Evolutionary conservation across 805 yeast species (phyloP).

Genomic region (Lipomyces kockii): DNA sequence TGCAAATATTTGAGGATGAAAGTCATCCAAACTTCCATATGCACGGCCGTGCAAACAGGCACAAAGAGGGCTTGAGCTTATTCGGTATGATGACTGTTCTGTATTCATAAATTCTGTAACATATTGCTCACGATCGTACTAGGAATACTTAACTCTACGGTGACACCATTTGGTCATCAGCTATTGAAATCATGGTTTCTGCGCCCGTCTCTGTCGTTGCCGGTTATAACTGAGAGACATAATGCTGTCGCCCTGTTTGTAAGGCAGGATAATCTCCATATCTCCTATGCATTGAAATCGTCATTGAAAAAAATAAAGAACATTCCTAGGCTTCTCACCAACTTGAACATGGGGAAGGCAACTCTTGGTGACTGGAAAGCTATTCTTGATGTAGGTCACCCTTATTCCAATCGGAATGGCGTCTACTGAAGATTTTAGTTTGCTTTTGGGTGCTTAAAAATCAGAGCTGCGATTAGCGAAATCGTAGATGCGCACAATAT

Average conservation of each 20-base stretch:
- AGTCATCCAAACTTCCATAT: conserved; percentile 37
- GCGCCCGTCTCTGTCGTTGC: conserved; percentile 45
- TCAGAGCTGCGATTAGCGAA: conserved; percentile 7
- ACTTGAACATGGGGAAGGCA: conserved; percentile 42
- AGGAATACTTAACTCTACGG: conserved; percentile 40
- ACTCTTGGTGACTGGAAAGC: conserved; percentile 44
- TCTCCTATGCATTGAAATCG: conserved; percentile 38
- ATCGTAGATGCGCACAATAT: conserved; percentile 2
- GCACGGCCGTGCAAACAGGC: conserved; percentile 25
- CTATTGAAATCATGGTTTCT: conserved; percentile 46
- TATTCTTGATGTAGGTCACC: conserved; percentile 38
- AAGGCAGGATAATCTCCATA: conserved; percentile 35
- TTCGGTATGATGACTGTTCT: conserved; percentile 16
- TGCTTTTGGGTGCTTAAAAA: conserved; percentile 8
- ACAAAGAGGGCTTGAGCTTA: conserved; percentile 31
- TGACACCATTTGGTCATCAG: conserved; percentile 44
- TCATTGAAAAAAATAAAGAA: conserved; percentile 44
- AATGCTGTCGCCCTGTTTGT: conserved; percentile 42
- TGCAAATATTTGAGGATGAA: conserved; percentile 40
- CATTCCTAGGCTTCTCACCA: conserved; percentile 38
- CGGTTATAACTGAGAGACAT: conserved; percentile 44
- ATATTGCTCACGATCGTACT: background rate
- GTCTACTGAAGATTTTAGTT: conserved; percentile 12
- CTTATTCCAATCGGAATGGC: conserved; percentile 32
- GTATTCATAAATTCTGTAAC: background rate